Evolutionary conservation across 2,329 filamentous ascomycete species (phyloP), one percentile per base, ranked within the genome.

Genomic region (Herpomyces periplanetae): DNA sequence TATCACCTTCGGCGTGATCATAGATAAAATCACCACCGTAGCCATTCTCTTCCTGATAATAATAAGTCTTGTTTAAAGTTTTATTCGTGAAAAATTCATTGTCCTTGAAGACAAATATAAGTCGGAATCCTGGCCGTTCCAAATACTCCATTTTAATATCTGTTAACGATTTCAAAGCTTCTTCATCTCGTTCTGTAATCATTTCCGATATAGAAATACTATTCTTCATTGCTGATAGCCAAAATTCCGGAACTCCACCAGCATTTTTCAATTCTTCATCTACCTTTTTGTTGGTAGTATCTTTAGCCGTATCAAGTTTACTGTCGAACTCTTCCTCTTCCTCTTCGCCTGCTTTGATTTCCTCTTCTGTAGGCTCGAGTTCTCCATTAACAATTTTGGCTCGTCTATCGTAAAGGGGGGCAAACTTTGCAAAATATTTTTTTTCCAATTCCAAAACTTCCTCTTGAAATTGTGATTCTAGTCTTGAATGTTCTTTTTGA

Each of bases 211-310:
- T 59, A 12, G 73, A 85, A 33, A 80, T 57, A 40, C 88, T 75
- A 50, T 96, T 96, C 55, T 96, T 96, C 75, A 96, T 91, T 31
- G 84, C 75, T 25, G 75, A 88, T 19, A 96, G 52, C 80, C 80
- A 96, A 53, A 96, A 96, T 44, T 96, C 80, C 26, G 80, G 80
- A 26, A 96, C 88, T 41, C 80, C 80, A n/a, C n/a, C n/a, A n/a
- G n/a, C n/a, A n/a, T n/a, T n/a, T 33, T 57, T 49, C 27, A 62
- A 43, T 21, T 47, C 39, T 26, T 47, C 42, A 19, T 37, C 38
- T 14, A 40, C 28, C 18, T 39, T 44, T 21, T 43, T 37, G 12
- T 33, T 34, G 23, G 43, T 39, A 13, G 44, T 37, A 26, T 51
- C 44, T 22, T 44, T 39, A 17, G 47, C 35, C 28, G 53, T 46